Evolutionary conservation across 2,329 filamentous ascomycete species (phyloP).

Genomic region (Epichloe bromicola): DNA sequence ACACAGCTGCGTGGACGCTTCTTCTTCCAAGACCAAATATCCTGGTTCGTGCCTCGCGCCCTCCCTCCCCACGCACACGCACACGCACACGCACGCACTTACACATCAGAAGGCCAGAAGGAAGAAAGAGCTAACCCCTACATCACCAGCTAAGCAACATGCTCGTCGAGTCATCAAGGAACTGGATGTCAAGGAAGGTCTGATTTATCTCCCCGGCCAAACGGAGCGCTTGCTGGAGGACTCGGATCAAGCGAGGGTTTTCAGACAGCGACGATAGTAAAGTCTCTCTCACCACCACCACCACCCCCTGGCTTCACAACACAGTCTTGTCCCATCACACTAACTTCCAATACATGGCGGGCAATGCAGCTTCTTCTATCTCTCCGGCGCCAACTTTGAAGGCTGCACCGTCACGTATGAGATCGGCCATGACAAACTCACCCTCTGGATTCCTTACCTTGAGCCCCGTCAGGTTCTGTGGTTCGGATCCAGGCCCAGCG

Average conservation of each 20-base stretch:
- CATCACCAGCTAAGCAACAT: slow-evolving; percentile 36
- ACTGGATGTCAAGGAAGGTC: slow-evolving; percentile 33
- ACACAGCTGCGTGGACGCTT: slow-evolving; percentile 23
- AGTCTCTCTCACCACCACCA: slow-evolving; percentile 10
- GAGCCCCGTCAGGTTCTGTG: slow-evolving; percentile 49
- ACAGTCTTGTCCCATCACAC: not conserved
- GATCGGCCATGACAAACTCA: slow-evolving; percentile 46
- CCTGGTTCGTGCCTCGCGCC: slow-evolving; percentile 16
- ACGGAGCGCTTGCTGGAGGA: slow-evolving; percentile 39
- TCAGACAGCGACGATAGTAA: slow-evolving; percentile 47
- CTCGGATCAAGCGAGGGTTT: slow-evolving; percentile 42
- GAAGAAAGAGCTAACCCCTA: too few relatives aligned
- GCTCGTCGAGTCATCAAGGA: slow-evolving; percentile 42
- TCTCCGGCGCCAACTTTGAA: slow-evolving; percentile 40
- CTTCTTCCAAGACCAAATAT: slow-evolving; percentile 18
- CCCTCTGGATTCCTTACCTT: slow-evolving; percentile 60
- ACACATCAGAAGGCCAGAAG: not conserved
- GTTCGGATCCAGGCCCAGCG: slow-evolving; percentile 47
- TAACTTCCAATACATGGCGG: not conserved
- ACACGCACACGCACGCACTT: not conserved
- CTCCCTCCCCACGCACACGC: too few relatives aligned
- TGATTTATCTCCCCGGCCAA: slow-evolving; percentile 44
- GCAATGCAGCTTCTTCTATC: slow-evolving; percentile 41
- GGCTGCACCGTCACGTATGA: slow-evolving; percentile 46
- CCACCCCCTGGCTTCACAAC: too few relatives aligned